Conservation (phyloP, 495 filamentous ascomycete genomes). For the Staphylotrichum tortipilum region DNA sequence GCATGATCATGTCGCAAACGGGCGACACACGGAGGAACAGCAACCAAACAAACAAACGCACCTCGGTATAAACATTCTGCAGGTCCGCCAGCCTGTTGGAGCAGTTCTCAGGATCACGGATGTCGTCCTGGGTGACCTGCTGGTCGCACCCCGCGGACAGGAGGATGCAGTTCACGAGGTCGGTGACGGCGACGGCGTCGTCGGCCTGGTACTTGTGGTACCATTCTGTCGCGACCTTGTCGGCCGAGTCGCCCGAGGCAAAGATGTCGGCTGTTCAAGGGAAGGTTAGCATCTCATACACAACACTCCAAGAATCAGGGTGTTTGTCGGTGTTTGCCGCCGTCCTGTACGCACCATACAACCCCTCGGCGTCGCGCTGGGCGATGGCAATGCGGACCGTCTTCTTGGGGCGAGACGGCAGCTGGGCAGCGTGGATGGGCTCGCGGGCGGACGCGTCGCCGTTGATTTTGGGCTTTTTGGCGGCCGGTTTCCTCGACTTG, state of each 20-base stretch:
- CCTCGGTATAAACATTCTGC: constrained; percentile 69
- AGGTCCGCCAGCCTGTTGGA: constrained; percentile 61
- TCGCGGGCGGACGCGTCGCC: constrained; percentile 38
- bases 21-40: constrained; percentile 22
- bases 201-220: constrained; percentile 61
- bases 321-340: too few relatives aligned
- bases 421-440: constrained; percentile 38
- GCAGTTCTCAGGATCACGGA: constrained; percentile 75
- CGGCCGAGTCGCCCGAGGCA: constrained; percentile 54
- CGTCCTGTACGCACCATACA: constrained; percentile 56
- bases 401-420: constrained; percentile 56
- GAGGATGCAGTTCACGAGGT: constrained; percentile 83
- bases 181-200: constrained; percentile 59
- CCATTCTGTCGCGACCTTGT: constrained; percentile 78
- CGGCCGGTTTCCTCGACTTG: constrained; percentile 48
- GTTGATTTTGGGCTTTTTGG: constrained; percentile 70
- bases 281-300: constrained; percentile 21
- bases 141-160: constrained; percentile 71
- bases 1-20: too few relatives aligned
- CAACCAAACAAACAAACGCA: constrained; percentile 25
- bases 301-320: neutral
- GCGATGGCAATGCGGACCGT: constrained; percentile 40
- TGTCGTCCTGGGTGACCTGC: constrained; percentile 65
- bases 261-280: constrained; percentile 73
- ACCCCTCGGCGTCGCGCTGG: constrained; percentile 51